Base-by-base conservation (phyloP, 148 eudicot species). In the Camellia granthamiana region DNA sequence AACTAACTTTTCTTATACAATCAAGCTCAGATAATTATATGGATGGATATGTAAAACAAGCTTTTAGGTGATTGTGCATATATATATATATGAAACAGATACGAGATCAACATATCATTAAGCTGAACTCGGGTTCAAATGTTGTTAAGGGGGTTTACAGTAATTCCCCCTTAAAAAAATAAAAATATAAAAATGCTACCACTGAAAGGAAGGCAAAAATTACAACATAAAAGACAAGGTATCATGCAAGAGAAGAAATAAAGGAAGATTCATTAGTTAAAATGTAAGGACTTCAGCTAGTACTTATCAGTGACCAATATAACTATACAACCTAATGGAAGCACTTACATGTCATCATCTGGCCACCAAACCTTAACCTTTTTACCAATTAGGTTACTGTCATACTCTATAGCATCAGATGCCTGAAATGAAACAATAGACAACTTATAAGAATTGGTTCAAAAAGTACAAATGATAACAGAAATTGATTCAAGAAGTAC, bases 281-380 rank as follows among this genome's bases (percentile, higher is more conserved):
- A 9, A 46, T 70, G 13, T 8, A 43, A 51, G 16, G 19, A 15
- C 19, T 52, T 61, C 44, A 70, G 16, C 56, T 43, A 42, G 66
- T 21, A 71, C 71, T 69, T 58, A 9, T 21, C 66, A 52, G 15
- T 19, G 8, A 30, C 41, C 63, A 68, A 67, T 14, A 67, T 11
- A 18, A 43, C 15, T 49, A 19, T 42, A 59, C 14, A 43, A 8
- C 10, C 4, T 14, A 19, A 21, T 6, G 38, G 46, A 19, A 83
- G 47, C 66, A 81, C 97, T 89, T 87, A 92, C 98, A 49, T 30
- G 13, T 81, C 16, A 83, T 94, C 98, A 23, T 78, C 78, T 4
- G 97, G 98, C 98, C 98, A 94, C 94, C 91, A 94, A 75, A 94
- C 97, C 86, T 85, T 84, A 70, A 94, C 79, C 72, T 66, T 91